These are phyloP conservation scores for Pseudocercospora musae DNA, from an alignment of 2,329 filamentous ascomycete species.

Conservation along the genomic window DNA sequence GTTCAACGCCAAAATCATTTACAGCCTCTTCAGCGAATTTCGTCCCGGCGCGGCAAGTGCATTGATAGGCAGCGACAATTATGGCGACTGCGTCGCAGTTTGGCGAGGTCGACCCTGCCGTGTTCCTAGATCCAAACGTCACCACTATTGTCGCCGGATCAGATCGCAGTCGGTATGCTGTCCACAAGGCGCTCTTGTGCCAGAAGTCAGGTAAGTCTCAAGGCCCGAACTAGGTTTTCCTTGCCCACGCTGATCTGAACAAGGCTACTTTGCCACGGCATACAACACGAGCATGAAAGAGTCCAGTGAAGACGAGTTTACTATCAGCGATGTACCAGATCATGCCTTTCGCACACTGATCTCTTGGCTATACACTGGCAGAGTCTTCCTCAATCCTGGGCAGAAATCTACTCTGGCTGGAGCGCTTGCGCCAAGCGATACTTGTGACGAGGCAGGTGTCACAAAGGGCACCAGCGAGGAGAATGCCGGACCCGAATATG, in stretches of 20 bases:
- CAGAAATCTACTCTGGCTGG: not conserved
- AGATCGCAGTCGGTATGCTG: not conserved
- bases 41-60: too few relatives aligned
- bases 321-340: not conserved
- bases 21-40: too few relatives aligned
- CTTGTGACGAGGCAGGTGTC: not conserved
- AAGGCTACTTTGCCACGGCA: conserved; percentile 5
- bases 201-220: not conserved
- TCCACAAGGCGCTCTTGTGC: conserved; percentile 8
- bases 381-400: conserved; percentile 2
- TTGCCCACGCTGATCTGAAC: not conserved
- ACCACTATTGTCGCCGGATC: not conserved
- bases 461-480: too few relatives aligned
- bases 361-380: conserved; percentile 7
- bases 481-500: too few relatives aligned
- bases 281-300: conserved; percentile 4
- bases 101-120: not conserved
- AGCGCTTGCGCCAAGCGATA: too few relatives aligned
- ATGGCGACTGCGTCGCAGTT: not conserved
- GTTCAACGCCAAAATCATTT: too few relatives aligned
- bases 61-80: too few relatives aligned
- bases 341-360: not conserved
- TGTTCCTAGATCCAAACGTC: not conserved
- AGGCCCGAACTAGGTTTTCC: not conserved
- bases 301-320: not conserved